Evolutionary conservation across 805 yeast genomes (phyloP).

Genomic region (Wilhelminamyces savonicus): DNA sequence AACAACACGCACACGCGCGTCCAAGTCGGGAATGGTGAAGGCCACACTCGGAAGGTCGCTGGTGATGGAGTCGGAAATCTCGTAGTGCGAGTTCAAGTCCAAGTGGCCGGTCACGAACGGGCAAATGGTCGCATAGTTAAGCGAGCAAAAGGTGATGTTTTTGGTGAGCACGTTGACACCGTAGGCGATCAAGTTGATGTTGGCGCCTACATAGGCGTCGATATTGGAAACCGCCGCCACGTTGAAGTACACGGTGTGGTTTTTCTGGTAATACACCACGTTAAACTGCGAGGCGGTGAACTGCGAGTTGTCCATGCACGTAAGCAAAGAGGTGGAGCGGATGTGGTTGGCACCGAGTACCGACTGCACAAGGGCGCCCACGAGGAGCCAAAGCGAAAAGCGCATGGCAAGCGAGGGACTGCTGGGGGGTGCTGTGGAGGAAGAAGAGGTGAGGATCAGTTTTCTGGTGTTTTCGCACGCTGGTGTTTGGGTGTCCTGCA

Average conservation of each 20-base stretch:
- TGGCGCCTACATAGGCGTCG: conserved; percentile 57
- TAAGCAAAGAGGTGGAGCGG: conserved; percentile 64
- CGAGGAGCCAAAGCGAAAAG: too few species aligned
- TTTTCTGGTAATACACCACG: conserved; percentile 64
- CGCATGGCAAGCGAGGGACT: too few species aligned
- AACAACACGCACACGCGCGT: conserved; percentile 78
- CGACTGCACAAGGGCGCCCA: conserved; percentile 2
- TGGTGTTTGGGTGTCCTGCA: too few species aligned
- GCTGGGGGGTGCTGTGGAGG: too few species aligned
- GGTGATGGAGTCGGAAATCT: conserved; percentile 35
- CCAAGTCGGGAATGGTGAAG: conserved; percentile 87
- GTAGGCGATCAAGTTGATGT: conserved; percentile 64
- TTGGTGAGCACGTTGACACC: conserved; percentile 62
- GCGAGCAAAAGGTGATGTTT: conserved; percentile 57
- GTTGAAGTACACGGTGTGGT: conserved; percentile 56
- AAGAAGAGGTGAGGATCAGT: too few species aligned
- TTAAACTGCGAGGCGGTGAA: conserved; percentile 81
- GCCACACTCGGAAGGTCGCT: conserved; percentile 73
- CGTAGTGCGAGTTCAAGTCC: conserved; percentile 52
- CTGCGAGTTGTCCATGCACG: conserved; percentile 89
- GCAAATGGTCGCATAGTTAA: conserved; percentile 48
- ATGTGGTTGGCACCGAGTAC: conserved; percentile 21
- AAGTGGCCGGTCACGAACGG: conserved; percentile 87
- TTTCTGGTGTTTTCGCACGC: too few species aligned
- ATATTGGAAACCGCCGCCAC: conserved; percentile 76